These are phyloP conservation scores for Triticum urartu DNA, from an alignment of 176 grass and related monocot species.

Conservation along the genomic window DNA sequence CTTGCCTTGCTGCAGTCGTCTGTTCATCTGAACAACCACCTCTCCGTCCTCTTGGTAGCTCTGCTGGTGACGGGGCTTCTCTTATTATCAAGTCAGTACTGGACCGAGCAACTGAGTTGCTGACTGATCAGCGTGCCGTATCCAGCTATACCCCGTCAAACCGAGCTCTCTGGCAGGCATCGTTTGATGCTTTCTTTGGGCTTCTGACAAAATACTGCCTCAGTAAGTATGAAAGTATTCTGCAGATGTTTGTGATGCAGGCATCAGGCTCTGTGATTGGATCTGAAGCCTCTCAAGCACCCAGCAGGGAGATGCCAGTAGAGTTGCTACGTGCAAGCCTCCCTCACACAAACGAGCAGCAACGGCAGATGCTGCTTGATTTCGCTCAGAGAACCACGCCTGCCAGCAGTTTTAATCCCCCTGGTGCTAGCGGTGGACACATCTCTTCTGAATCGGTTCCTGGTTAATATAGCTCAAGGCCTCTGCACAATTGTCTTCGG, in stretches of 20 bases:
- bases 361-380: slow-evolving; percentile 72
- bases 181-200: slow-evolving; percentile 96
- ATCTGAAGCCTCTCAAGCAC: slow-evolving; percentile 69
- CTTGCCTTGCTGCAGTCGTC: slow-evolving; percentile 95
- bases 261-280: slow-evolving; percentile 49
- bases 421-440: slow-evolving; percentile 44
- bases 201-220: slow-evolving; percentile 91
- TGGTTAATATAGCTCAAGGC: slow-evolving; percentile 52
- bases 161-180: slow-evolving; percentile 94
- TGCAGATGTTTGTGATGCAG: slow-evolving; percentile 73
- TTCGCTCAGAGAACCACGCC: slow-evolving; percentile 87
- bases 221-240: slow-evolving; percentile 93
- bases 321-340: slow-evolving; percentile 87
- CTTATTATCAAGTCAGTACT: slow-evolving; percentile 84
- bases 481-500: slow-evolving; percentile 18
- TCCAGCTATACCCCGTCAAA: slow-evolving; percentile 61
- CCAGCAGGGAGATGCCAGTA: slow-evolving; percentile 96
- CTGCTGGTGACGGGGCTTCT: slow-evolving; percentile 88
- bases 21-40: slow-evolving; percentile 99
- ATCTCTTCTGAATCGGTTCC: slow-evolving; percentile 79
- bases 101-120: slow-evolving; percentile 78
- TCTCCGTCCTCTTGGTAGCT: slow-evolving; percentile 83
- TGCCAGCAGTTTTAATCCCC: slow-evolving; percentile 52
- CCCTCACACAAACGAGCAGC: slow-evolving; percentile 94
- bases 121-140: slow-evolving; percentile 71